phyloP scores from a whole-genome alignment of 2,329 filamentous ascomycete species.

The Bipolaris zeicola region DNA sequence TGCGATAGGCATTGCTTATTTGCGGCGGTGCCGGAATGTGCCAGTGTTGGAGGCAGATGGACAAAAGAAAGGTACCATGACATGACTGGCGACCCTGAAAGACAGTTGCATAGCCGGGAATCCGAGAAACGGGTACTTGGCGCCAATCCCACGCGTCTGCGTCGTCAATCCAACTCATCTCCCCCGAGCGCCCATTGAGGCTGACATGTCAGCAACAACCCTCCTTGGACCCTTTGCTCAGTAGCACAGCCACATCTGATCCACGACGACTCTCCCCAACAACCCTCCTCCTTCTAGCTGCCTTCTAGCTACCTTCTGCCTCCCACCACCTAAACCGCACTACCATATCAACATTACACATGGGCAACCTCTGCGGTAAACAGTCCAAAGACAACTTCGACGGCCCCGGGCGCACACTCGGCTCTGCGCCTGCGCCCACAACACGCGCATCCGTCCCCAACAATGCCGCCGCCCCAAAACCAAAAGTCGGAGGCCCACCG shows the following conservation, averaged over 20 bases:
- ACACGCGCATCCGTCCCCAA: conserved; percentile 48
- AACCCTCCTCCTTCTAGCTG: not conserved
- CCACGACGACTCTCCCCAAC: not conserved
- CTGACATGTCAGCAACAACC: conserved; percentile 21
- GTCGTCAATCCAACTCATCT: conserved; percentile 13
- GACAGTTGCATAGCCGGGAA: conserved; percentile 3
- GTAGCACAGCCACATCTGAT: conserved; percentile 21
- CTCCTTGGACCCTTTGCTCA: conserved; percentile 12
- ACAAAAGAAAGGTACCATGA: not conserved
- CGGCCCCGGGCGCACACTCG: conserved; percentile 74
- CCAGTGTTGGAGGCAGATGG: not conserved
- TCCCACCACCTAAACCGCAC: not conserved
- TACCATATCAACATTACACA: conserved; percentile 46
- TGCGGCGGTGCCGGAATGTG: conserved; percentile 1
- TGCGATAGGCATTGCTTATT: not conserved
- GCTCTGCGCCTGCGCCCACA: conserved; percentile 58
- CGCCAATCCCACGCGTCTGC: conserved; percentile 18
- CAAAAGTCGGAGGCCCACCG: conserved; percentile 55
- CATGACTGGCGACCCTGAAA: not conserved
- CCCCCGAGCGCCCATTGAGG: conserved; percentile 24
- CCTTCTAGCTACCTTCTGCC: not conserved
- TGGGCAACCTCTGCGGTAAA: conserved; percentile 90
- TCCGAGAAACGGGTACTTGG: conserved; percentile 29
- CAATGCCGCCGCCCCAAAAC: conserved; percentile 36
- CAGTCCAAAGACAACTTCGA: conserved; percentile 65